Base-by-base conservation (phyloP, 2,329 filamentous ascomycete species). In the Fonsecaea nubica region DNA sequence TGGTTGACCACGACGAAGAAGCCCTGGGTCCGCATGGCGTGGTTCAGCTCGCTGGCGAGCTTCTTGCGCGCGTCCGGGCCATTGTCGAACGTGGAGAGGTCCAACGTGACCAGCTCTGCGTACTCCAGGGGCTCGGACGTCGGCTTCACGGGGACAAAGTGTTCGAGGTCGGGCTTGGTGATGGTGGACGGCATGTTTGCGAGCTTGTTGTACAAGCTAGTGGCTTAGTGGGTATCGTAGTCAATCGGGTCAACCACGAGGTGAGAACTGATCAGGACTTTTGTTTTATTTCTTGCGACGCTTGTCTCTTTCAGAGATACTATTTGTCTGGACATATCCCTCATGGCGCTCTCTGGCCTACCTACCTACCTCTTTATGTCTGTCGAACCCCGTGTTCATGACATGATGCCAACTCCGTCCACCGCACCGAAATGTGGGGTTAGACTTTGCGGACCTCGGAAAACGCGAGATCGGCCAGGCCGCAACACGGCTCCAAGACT, bases 1-100 rank as follows among this genome's bases (percentile, higher is more conserved):
- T 85, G 88, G 76, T 89, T 87, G 65, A 83, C 84, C 21, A 89
- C 83, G 67, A 89, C 89, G 77, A 89, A 89, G 77, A 89, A 86
- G 0, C 86, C 59, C 12, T 62, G 59, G 32, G 59, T 54, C 8
- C 35, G 30, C 59, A 62, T 62, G 35, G 59, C 59, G 3, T 54
- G 25, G 1, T 56, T 32, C 33, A 62, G 25, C 42, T 62, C 9
- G 10, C 55, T 35, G 21, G 59, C 59, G 3, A 62, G 59, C 35
- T 33, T 18, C 12, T 62, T 50, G 21, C 45, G 45, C 8, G 45
- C 45, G 21, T 40, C 35, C 5, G 35, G 45, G 15, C 35, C 30
- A 25, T 54, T 38, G 45, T 25, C 50, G 32, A 30, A 62, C 13
- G 30, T 50, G 38, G 59, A 55, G 3, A 62, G 38, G 42, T 54